These are phyloP conservation scores for Cordyceps pruinosa DNA, from an alignment of 2,329 filamentous ascomycete genomes.

Conservation along the genomic window DNA sequence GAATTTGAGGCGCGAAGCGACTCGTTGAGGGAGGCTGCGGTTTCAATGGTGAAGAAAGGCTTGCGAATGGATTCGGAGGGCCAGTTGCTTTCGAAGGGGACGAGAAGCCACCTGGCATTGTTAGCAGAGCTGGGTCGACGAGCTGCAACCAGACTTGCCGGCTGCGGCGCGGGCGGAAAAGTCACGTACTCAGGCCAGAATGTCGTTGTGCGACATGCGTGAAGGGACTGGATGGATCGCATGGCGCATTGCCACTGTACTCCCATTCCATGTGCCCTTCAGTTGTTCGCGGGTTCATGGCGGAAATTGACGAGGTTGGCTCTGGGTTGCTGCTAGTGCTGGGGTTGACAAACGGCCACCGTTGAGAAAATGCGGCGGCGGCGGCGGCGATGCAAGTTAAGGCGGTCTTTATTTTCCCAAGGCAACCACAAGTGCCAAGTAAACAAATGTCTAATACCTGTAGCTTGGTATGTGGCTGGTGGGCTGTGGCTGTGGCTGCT, in stretches of 20 bases:
- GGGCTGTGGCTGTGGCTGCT: background rate
- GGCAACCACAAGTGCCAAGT: slow-evolving; percentile 12
- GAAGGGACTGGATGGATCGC: slow-evolving; percentile 57
- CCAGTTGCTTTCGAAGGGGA: slow-evolving; percentile 31
- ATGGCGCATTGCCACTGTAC: slow-evolving; percentile 50
- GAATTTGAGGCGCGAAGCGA: slow-evolving; percentile 38
- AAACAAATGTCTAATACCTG: slow-evolving; percentile 9
- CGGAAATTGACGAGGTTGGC: background rate
- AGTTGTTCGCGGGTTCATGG: slow-evolving; percentile 49
- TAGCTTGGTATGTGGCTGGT: background rate
- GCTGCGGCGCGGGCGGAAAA: background rate
- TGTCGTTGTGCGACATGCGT: slow-evolving; percentile 41
- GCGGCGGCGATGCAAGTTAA: background rate
- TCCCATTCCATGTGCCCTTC: slow-evolving; percentile 63
- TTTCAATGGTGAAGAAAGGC: slow-evolving; percentile 34
- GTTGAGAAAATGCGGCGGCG: slow-evolving; percentile 1
- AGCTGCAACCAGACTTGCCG: background rate
- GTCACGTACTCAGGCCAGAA: slow-evolving; percentile 35
- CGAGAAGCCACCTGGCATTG: slow-evolving; percentile 22
- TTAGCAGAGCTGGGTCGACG: slow-evolving; percentile 17
- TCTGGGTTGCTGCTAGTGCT: background rate
- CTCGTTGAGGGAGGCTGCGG: slow-evolving; percentile 35
- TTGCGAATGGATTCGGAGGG: slow-evolving; percentile 30
- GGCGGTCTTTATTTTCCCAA: slow-evolving; percentile 8
- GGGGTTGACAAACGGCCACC: background rate